Evolutionary conservation across 2,329 filamentous ascomycete genomes (phyloP).

Genomic region (Aspergillus fumigatiaffinis): DNA sequence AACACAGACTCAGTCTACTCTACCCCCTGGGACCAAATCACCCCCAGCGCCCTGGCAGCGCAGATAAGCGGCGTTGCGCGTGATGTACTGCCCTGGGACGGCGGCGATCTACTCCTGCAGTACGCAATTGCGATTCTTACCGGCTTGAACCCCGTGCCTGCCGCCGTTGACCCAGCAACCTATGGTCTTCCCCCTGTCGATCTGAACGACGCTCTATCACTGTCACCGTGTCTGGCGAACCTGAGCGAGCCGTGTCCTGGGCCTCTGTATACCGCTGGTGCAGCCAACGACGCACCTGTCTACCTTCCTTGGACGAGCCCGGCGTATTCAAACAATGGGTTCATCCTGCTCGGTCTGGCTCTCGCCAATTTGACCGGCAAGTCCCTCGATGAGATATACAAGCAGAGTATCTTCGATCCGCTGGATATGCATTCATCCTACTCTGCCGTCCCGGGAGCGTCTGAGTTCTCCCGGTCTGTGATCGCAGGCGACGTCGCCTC

Average conservation of each 20-base stretch:
- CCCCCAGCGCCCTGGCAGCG: slow-evolving; percentile 42
- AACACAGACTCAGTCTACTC: slow-evolving; percentile 28
- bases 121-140: slow-evolving; percentile 20
- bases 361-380: slow-evolving; percentile 45
- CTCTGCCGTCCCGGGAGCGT: slow-evolving; percentile 26
- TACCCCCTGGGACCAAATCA: slow-evolving; percentile 48
- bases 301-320: slow-evolving; percentile 45
- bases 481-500: slow-evolving; percentile 8
- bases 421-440: slow-evolving; percentile 43
- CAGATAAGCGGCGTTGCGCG: slow-evolving; percentile 45
- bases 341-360: slow-evolving; percentile 36
- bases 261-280: slow-evolving; percentile 28
- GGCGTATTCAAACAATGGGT: slow-evolving; percentile 49
- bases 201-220: slow-evolving; percentile 8
- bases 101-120: neutral
- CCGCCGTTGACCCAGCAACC: slow-evolving; percentile 10
- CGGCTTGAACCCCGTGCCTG: neutral
- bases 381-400: slow-evolving; percentile 37
- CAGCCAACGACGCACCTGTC: slow-evolving; percentile 33
- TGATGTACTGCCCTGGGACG: slow-evolving; percentile 21
- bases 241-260: slow-evolving; percentile 11
- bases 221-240: slow-evolving; percentile 9
- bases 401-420: slow-evolving; percentile 41
- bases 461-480: slow-evolving; percentile 13
- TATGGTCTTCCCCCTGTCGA: slow-evolving; percentile 31